A percentile compares a stretch with the other conserved stretches of the same genome.
Evolutionary conservation across 2,329 filamentous ascomycete genomes (phyloP).

Genomic region (Sclerotinia spermophila): DNA sequence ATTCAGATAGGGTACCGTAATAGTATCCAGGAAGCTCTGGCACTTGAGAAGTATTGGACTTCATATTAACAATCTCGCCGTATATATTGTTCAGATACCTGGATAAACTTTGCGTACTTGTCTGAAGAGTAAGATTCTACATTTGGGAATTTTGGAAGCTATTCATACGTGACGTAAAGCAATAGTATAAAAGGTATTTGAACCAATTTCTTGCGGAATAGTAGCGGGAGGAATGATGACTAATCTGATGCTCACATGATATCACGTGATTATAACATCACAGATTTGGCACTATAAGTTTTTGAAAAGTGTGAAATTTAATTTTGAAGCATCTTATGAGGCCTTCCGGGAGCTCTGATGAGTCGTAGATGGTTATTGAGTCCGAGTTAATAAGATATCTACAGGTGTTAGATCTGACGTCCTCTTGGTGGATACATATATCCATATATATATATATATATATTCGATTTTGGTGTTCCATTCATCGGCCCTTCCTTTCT

Average conservation of each 20-base stretch:
- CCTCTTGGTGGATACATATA: not conserved
- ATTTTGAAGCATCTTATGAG: not conserved
- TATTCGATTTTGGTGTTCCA: not conserved
- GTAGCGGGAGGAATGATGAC: not conserved
- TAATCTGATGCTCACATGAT: not conserved
- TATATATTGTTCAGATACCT: not conserved
- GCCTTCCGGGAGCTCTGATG: not conserved
- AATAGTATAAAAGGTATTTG: not conserved
- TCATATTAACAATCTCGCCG: not conserved
- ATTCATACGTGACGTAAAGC: not conserved
- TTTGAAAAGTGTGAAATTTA: not conserved
- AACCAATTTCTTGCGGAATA: not conserved
- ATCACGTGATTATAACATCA: not conserved
- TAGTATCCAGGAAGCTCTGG: conserved; percentile 51
- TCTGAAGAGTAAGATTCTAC: not conserved
- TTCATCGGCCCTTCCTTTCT: conserved; percentile 11
- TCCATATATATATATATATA: too few relatives aligned
- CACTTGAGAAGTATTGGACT: not conserved
- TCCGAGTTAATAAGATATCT: not conserved
- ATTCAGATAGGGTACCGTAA: conserved; percentile 44
- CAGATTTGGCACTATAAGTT: not conserved
- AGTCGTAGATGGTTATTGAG: not conserved
- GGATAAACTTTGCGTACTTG: not conserved
- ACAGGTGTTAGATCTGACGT: not conserved
- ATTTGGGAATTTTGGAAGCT: not conserved